A percentile compares a stretch with the other conserved stretches of the same genome.
Evolutionary conservation across 2,329 filamentous ascomycete genomes (phyloP).

Genomic region (Lachnellula arida): DNA sequence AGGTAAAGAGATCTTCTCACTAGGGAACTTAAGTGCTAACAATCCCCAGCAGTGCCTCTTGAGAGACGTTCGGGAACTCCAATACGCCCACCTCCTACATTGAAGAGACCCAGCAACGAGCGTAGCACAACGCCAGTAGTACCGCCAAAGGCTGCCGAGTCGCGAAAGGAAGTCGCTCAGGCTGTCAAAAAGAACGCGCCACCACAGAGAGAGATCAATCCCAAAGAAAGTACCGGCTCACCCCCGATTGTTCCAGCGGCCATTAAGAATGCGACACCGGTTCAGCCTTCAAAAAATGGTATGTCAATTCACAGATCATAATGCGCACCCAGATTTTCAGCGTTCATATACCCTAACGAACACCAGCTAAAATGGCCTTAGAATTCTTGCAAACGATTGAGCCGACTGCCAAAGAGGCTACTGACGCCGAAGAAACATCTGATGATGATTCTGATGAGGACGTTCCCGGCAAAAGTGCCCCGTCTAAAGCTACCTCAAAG

Average conservation of each 20-base stretch:
- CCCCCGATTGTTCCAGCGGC: background rate
- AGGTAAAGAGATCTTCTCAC: too few relatives aligned
- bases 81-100: background rate
- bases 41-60: background rate
- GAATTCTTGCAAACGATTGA: background rate
- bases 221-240: background rate
- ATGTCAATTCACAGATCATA: background rate
- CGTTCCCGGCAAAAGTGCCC: background rate
- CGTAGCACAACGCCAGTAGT: background rate
- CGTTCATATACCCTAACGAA: background rate
- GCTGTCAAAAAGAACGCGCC: background rate
- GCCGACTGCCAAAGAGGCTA: background rate
- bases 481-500: background rate
- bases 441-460: background rate
- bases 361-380: background rate
- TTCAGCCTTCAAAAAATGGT: background rate
- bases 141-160: background rate
- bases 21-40: background rate
- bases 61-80: background rate
- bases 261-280: background rate
- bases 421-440: background rate
- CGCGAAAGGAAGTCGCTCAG: background rate
- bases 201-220: background rate
- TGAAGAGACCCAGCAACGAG: background rate
- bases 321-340: too few relatives aligned